Evolutionary conservation across 2,329 filamentous ascomycete genomes (phyloP), one percentile per base, ranked within the genome.

Genomic region (Aschersonia sp.): DNA sequence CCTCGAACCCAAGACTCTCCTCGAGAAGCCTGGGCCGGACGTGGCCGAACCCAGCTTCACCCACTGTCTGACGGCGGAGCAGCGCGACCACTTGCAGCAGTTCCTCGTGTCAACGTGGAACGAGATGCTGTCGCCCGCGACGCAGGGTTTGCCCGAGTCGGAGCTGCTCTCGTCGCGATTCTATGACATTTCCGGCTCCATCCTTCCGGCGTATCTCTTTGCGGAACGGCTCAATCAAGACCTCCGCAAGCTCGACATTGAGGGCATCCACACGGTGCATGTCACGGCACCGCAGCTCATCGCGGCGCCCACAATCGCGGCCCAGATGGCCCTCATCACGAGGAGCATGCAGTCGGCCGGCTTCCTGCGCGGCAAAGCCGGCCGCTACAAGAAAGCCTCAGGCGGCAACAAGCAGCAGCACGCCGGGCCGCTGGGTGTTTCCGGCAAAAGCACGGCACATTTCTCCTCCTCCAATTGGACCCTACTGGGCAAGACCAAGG

Each of bases 161-260:
- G 61, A 70, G 42, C 59, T 72, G 5, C 66, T 68, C 35, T 64
- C 65, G 1, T 66, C 70, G 0, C 66, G 69, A 0, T 76, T 76
- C 56, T 76, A 70, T 54, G 67, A 73, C 44, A 64, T 75, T 10
- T 72, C 70, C 59, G 68, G 68, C 6, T 70, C 70, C 2, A 60
- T 75, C 29, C 61, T 76, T 42, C 66, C 73, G 0, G 73, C 73
- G 0, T 60, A 68, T 6, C 62, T 70, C 51, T 63, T 76, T 32
- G 67, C 72, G 3, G 58, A 64, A 5, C 64, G 64, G 46, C 63
- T 75, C 44, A 73, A 69, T 47, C 60, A 60, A 4, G 63, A 65
- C 12, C 59, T 76, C 7, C 59, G 65, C 1, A 58, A 58, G 30
- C 54, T 67, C 9, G 53, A 57, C 10, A 53, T 69, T 8, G 58